A percentile compares a stretch with the other conserved stretches of the same genome.
Conservation (phyloP, 257 asterid genomes). For the Paraleonurus japonicus region DNA sequence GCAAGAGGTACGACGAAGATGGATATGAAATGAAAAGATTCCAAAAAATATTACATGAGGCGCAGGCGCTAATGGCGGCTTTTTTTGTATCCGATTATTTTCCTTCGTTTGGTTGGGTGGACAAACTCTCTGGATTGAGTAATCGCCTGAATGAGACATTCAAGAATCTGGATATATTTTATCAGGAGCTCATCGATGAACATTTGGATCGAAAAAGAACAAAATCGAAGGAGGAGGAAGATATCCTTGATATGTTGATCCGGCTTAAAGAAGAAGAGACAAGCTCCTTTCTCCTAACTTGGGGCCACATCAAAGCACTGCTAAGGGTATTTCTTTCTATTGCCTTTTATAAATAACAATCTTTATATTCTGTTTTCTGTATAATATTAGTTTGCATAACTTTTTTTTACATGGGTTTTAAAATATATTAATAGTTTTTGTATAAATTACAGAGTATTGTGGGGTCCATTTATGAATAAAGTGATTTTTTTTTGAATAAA, state of each 20-base stretch:
- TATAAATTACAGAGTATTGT: no score
- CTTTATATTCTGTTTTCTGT: no score
- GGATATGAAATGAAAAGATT: not conserved
- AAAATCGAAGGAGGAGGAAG: constrained; percentile 12
- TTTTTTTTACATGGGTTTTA: no score
- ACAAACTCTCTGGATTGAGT: not conserved
- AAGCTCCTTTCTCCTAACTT: constrained; percentile 1
- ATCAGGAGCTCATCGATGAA: constrained; percentile 31
- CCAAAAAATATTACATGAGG: not conserved
- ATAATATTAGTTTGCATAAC: no score
- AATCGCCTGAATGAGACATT: constrained; percentile 1
- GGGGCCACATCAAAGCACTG: constrained; percentile 25
- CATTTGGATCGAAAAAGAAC: constrained; percentile 4
- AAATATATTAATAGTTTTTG: no score
- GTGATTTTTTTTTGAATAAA: no score
- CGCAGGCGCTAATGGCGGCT: constrained; percentile 8
- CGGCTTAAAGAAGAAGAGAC: not conserved
- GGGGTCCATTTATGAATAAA: no score
- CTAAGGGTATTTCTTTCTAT: constrained; percentile 8
- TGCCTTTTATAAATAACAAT: no score
- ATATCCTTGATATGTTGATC: constrained; percentile 28
- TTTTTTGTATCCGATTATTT: constrained; percentile 23
- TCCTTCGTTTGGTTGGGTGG: no score
- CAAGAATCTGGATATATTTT: constrained; percentile 22
- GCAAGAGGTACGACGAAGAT: not conserved